phyloP scores from a whole-genome alignment of 352 stramenopile genomes.

The Thraustochytrium striatum region DNA sequence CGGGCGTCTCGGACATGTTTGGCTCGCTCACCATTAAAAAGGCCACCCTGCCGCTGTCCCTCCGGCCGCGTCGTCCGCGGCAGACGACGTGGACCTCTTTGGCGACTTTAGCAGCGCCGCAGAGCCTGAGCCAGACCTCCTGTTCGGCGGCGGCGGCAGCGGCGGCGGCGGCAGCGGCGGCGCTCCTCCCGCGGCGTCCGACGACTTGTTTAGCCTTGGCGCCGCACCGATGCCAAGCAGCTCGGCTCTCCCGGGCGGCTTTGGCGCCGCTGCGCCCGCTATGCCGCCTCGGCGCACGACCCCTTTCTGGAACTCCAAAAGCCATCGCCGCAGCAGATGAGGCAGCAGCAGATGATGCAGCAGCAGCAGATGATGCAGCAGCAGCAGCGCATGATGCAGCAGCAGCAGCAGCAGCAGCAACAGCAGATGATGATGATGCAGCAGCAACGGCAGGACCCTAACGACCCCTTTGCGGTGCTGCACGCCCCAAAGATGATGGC shows the following conservation, averaged over 20 bases:
- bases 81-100: conserved; percentile 23
- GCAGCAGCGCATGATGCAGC: background rate
- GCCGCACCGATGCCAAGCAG: background rate
- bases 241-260: no score
- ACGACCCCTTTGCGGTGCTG: conserved; percentile 34
- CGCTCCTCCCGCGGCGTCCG: background rate
- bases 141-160: background rate
- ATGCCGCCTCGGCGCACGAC: no score
- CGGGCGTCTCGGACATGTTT: background rate
- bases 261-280: background rate
- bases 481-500: background rate
- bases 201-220: background rate
- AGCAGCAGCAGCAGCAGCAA: conserved; percentile 37
- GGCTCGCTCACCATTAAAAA: conserved; percentile 36
- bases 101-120: background rate
- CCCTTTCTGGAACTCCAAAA: conserved; percentile 1
- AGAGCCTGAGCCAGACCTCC: no score
- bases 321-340: background rate
- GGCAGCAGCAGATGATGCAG: background rate
- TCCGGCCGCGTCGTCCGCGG: background rate
- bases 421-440: background rate
- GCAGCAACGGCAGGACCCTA: background rate
- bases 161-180: background rate
- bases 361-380: no score
- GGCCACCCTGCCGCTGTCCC: background rate